Percentiles rank a stretch among this genome's conserved stretches.
Conservation (phyloP, 345 rosid genomes). For the Dovyalis caffra region DNA sequence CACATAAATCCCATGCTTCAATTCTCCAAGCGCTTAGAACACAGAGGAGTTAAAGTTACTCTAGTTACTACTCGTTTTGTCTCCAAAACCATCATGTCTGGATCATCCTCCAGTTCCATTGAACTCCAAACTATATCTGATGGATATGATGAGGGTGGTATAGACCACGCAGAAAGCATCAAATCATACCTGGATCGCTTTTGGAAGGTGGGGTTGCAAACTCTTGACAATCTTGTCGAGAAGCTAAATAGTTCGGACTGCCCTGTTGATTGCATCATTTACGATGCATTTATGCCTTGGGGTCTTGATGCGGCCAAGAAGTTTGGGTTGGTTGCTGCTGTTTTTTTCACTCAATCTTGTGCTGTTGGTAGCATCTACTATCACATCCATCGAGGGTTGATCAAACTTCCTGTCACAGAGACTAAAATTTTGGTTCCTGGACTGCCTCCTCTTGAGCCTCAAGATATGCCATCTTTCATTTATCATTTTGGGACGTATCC, state of each 20-base stretch:
- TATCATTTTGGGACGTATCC: slow-evolving; percentile 25
- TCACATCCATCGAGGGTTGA: slow-evolving; percentile 24
- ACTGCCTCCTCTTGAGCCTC: slow-evolving; percentile 24
- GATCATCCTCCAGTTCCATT: slow-evolving; percentile 1
- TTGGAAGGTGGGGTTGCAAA: slow-evolving; percentile 18
- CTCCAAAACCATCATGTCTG: slow-evolving; percentile 9
- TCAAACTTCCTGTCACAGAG: slow-evolving; percentile 13
- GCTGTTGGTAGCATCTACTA: slow-evolving; percentile 34
- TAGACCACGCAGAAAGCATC: not conserved
- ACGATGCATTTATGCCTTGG: slow-evolving; percentile 29
- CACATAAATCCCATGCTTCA: slow-evolving; percentile 39
- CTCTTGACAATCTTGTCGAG: slow-evolving; percentile 11
- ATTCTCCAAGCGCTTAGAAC: slow-evolving; percentile 36
- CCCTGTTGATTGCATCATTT: slow-evolving; percentile 21
- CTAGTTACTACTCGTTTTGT: slow-evolving; percentile 22
- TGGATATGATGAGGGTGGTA: slow-evolving; percentile 27
- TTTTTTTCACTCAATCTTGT: slow-evolving; percentile 40
- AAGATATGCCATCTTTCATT: slow-evolving; percentile 31
- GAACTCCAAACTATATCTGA: slow-evolving; percentile 22
- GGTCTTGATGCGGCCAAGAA: slow-evolving; percentile 35
- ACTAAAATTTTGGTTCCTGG: slow-evolving; percentile 26
- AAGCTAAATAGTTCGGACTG: slow-evolving; percentile 6
- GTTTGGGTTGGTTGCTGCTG: slow-evolving; percentile 18
- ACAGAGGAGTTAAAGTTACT: slow-evolving; percentile 29
- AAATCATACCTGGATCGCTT: slow-evolving; percentile 3